phyloP scores from a whole-genome alignment of 768 basidiomycete genomes.

The Naganishia kalamii region DNA sequence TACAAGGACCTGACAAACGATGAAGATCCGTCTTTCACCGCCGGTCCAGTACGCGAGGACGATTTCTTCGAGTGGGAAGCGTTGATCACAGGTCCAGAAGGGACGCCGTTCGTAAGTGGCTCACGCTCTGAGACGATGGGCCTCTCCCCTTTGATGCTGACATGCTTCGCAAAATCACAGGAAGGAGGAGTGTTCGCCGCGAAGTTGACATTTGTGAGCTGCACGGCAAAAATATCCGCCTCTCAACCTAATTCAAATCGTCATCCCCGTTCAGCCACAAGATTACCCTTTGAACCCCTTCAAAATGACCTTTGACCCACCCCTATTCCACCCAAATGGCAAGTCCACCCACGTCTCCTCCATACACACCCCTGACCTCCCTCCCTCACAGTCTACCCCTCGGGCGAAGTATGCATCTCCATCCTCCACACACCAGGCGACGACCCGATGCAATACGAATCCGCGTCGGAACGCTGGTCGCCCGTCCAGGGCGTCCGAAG shows the following conservation, averaged over 20 bases:
- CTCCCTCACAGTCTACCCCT: slow-evolving; percentile 68
- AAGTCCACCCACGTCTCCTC: slow-evolving; percentile 43
- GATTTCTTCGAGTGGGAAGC: slow-evolving; percentile 98
- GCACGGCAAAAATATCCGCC: slow-evolving; percentile 22
- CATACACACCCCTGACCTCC: background rate
- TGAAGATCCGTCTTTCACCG: slow-evolving; percentile 88
- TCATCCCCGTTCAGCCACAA: slow-evolving; percentile 54
- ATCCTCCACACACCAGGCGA: slow-evolving; percentile 79
- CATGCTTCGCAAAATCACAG: slow-evolving; percentile 47
- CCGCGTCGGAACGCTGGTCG: slow-evolving; percentile 92
- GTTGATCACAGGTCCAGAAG: slow-evolving; percentile 84
- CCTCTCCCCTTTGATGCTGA: slow-evolving; percentile 1
- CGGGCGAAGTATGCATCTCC: slow-evolving; percentile 95
- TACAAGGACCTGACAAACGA: slow-evolving; percentile 48
- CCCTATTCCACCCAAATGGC: slow-evolving; percentile 97
- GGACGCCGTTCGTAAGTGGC: slow-evolving; percentile 77
- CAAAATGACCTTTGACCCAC: slow-evolving; percentile 99
- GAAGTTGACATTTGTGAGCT: slow-evolving; percentile 79
- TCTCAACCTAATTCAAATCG: slow-evolving; percentile 11
- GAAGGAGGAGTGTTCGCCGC: slow-evolving; percentile 94
- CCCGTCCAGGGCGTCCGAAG: slow-evolving; percentile 99
- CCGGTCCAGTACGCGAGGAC: slow-evolving; percentile 81
- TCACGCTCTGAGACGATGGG: slow-evolving; percentile 7
- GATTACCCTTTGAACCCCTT: slow-evolving; percentile 98
- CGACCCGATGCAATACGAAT: slow-evolving; percentile 70